Evolutionary conservation across 305 asterid species (phyloP), one percentile per base, ranked within the genome.

Genomic region (Solanum hybrid): DNA sequence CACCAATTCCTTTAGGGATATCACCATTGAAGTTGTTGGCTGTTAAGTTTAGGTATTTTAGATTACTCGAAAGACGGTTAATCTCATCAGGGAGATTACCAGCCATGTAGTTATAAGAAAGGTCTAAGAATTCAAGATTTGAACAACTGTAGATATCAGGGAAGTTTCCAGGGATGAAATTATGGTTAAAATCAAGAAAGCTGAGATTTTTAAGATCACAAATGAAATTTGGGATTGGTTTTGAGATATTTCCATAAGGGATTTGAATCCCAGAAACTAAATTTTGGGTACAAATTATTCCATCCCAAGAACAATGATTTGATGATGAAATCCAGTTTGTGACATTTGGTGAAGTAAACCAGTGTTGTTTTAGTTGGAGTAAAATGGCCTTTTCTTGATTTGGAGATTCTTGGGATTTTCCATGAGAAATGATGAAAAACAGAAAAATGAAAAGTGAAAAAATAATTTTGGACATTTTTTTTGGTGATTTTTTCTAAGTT

Each of bases 271-370:
- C 86, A 1, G 96, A 92, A 90, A 97, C 95, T 1, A 94, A 92
- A 87, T 92, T 94, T 5, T 36, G 22, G 18, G 92, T 64, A 93
- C 99, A 97, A 6, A 89, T 94, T 93, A 97, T 91, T 93, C 92
- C 99, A 4, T 96, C 93, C 99, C 99, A 97, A 3, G 81, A 76
- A 94, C 98, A 97, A 91, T 93, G 99, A 89, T 94, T 91, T 5
- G 93, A 90, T 4, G 97, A 92, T 1, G 92, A 75, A 2, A 87
- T 90, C 99, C 99, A 97, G 91, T 93, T 96, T 89, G 73, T 31
- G 89, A 97, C 93, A 80, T 92, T 87, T 46, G 96, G 40, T 69
- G 97, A 96, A 80, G 92, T 88, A 89, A 90, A 89, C 97, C 97
- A 97, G 90, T 92, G 91, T 1, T 91, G 92, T 89, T 95, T 94